A percentile compares a stretch with the other conserved stretches of the same genome.
These are phyloP conservation scores for Podosphaera aphanis DNA, from an alignment of 2,329 filamentous ascomycete genomes.

Conservation along the genomic window DNA sequence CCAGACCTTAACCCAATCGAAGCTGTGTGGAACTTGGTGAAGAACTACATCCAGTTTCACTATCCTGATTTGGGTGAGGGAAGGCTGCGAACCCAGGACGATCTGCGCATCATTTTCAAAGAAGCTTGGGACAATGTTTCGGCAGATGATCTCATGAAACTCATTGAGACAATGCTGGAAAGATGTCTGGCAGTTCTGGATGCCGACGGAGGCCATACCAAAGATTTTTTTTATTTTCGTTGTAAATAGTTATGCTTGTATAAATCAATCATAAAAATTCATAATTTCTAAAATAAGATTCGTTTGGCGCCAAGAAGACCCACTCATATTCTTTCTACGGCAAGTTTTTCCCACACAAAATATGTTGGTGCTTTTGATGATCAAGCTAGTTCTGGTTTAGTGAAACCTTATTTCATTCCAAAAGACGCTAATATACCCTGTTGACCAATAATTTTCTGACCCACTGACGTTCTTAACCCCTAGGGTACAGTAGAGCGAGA, in stretches of 20 bases:
- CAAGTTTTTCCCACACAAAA: neutral
- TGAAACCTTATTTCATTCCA: neutral
- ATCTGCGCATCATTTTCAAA: conserved; percentile 3
- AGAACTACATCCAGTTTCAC: conserved; percentile 7
- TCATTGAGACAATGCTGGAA: conserved; percentile 2
- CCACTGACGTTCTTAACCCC: no score
- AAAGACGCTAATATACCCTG: neutral
- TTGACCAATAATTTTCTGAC: no score
- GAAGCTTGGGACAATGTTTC: conserved; percentile 7
- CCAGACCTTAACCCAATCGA: conserved; percentile 8
- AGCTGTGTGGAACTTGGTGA: conserved; percentile 6
- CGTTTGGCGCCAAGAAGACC: neutral
- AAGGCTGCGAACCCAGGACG: conserved; percentile 3
- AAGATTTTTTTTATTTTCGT: neutral
- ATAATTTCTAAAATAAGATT: neutral
- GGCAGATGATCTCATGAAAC: conserved; percentile 1
- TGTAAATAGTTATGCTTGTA: neutral
- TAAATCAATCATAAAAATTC: neutral
- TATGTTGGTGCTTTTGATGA: neutral
- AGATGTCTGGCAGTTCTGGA: conserved; percentile 3
- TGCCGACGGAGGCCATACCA: conserved; percentile 2
- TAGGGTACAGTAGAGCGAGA: no score
- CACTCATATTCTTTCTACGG: neutral
- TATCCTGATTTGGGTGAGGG: conserved; percentile 3
- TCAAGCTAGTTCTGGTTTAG: neutral